Base-by-base conservation (phyloP, 768 basidiomycete genomes). In the Cyclocybe aegerita region DNA sequence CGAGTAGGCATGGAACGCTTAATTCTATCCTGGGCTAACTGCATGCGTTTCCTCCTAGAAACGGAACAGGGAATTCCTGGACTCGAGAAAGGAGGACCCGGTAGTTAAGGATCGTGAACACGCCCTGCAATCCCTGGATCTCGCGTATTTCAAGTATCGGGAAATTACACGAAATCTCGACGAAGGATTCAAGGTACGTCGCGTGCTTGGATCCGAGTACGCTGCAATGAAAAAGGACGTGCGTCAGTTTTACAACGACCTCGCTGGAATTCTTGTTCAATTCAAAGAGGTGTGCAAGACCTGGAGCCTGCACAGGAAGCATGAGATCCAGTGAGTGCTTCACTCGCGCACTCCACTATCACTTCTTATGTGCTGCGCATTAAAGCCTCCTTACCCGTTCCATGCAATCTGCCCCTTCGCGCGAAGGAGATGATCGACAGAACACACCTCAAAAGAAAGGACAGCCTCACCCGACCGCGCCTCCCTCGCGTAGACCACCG, bases 231-330 rank as follows among this genome's bases (percentile, higher is more conserved):
- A 44, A 44, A 12, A 15, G n/a, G n/a, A 37, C 16, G 34, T 47
- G 0, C 6, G n/a, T 9, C 54, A 94, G 89, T 98, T 98, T 62
- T 96, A 99, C 65, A 93, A 92, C 54, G 88, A 91, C 59, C 78
- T 98, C 48, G 78, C 82, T 2, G 79, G 75, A 9, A 81, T 95
- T 39, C 65, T 96, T 1, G 70, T 76, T 5, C 79, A 85, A 53
- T 90, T 93, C 72, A 88, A 83, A 63, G 86, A 87, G 46, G 76
- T 76, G 2, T 93, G 90, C 64, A 81, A 80, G 58, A 75, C 76
- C 4, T 97, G 92, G 89, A 83, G 82, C 42, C 77, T 80, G 39
- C 71, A 76, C 12, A 76, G 95, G 37, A 80, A 84, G 52, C 78
- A 84, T 43, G 91, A 95, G 65, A 75, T 90, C 23, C 83, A 84